Base-by-base conservation (phyloP, 1,139 yeast genomes). In the Candida pseudoviswanathii region DNA sequence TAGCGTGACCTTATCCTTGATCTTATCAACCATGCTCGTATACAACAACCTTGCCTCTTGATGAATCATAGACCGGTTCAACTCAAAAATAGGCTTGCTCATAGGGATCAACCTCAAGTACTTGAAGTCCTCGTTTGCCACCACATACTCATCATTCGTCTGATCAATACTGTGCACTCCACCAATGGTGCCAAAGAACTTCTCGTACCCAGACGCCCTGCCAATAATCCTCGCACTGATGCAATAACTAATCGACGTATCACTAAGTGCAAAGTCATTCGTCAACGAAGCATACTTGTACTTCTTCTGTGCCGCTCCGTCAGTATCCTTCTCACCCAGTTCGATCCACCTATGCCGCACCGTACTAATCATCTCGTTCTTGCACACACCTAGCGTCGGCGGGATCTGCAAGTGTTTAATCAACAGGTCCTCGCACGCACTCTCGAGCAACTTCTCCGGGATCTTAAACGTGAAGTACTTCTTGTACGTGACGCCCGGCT, bases 141-240 rank as follows among this genome's bases (percentile, higher is more conserved):
- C 68, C 24, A 73, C 73, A 45, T 68, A 71, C 53, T 74, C 77
- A 52, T 74, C 75, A 10, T 48, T 37, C 25, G 57, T 40, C 44
- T 55, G 55, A 3, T 61, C 56, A 16, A 54, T 37, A 34, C 49
- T 58, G 26, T 52, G 53, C 46, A 54, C 50, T 2, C 29, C 29
- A 1, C 48, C 51, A 16, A 40, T 21, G 8, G 45, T 11, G n/a
- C 53, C 53, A n/a, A 67, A 56, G 34, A 60, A 55, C 21, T 48
- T 54, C 41, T 58, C 62, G 57, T 71, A 70, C 16, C 66, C 68
- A 2, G 68, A 61, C 3, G 71, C 66, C 47, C 64, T 65, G 2
- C 77, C 77, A 38, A 74, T 68, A 30, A 73, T 59, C 41, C 75
- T 58, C 1, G 75, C 76, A 59, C 69, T 67, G 5, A 74, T 65